Percentiles rank a stretch among this genome's conserved stretches.
Evolutionary conservation across 495 filamentous ascomycete genomes (phyloP).

Genomic region (Aspergillus cavernicola): DNA sequence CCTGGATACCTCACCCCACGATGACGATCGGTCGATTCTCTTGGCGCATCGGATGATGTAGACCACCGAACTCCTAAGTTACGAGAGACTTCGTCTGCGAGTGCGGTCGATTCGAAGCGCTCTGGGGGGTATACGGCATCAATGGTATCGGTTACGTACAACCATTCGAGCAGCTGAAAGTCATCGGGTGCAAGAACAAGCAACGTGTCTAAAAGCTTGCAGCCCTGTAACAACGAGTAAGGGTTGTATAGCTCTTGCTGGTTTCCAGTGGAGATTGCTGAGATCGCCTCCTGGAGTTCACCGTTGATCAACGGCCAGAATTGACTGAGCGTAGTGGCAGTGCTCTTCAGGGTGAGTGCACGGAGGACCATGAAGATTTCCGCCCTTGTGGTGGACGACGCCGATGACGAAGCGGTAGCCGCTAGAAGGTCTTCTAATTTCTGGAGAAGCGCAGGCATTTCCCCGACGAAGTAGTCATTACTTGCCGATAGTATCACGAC

Average conservation of each 20-base stretch:
- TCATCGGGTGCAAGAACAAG: conserved; percentile 87
- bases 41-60: conserved; percentile 29
- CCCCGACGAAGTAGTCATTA: conserved; percentile 72
- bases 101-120: conserved; percentile 66
- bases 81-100: conserved; percentile 84
- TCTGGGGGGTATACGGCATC: conserved; percentile 87
- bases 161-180: conserved; percentile 93
- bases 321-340: conserved; percentile 69
- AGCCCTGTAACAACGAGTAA: conserved; percentile 75
- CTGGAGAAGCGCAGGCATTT: conserved; percentile 69
- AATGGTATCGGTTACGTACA: conserved; percentile 94
- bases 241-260: conserved; percentile 76
- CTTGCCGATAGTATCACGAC: conserved; percentile 69
- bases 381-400: conserved; percentile 81
- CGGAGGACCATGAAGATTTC: conserved; percentile 89
- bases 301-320: conserved; percentile 89
- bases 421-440: conserved; percentile 82
- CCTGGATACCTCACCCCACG: conserved; percentile 34
- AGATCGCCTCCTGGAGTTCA: conserved; percentile 79
- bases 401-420: conserved; percentile 86
- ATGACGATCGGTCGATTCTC: conserved; percentile 33
- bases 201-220: conserved; percentile 84
- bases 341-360: conserved; percentile 71
- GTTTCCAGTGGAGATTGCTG: conserved; percentile 65
- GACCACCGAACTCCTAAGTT: conserved; percentile 56